Evolutionary conservation across 768 basidiomycete genomes (phyloP).

Genomic region (Mycena kentingensis): DNA sequence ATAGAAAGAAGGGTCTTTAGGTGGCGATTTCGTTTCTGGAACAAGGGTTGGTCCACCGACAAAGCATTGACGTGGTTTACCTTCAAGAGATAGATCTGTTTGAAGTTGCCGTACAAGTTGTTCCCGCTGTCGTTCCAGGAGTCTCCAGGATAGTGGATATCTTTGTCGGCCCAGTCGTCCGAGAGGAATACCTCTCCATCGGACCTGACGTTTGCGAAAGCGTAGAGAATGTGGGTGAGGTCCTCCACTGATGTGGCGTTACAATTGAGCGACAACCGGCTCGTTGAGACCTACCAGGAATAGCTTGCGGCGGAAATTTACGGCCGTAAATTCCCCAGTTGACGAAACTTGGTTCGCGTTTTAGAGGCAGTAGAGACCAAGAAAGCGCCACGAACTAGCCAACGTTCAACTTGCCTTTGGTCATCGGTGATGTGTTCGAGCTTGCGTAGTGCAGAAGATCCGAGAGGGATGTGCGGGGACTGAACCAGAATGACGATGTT

Average conservation of each 20-base stretch:
- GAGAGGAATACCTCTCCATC: conserved; percentile 90
- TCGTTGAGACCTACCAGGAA: too few relatives aligned
- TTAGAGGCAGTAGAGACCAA: conserved; percentile 12
- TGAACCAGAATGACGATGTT: conserved; percentile 9
- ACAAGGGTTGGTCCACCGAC: too few relatives aligned
- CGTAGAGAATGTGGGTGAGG: conserved; percentile 83
- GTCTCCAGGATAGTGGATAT: conserved; percentile 95
- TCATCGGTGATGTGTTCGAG: conserved; percentile 15
- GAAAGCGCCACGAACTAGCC: conserved; percentile 64
- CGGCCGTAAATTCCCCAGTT: conserved; percentile 96
- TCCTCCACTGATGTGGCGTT: conserved; percentile 83
- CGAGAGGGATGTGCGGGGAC: neutral
- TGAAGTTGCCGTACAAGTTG: conserved; percentile 95
- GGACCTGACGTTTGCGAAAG: conserved; percentile 85
- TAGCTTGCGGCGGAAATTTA: too few relatives aligned
- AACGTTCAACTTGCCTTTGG: conserved; percentile 68
- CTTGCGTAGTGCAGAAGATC: conserved; percentile 1
- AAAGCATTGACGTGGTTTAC: too few relatives aligned
- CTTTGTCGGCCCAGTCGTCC: conserved; percentile 93
- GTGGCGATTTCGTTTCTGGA: conserved; percentile 77
- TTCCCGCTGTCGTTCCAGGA: conserved; percentile 90
- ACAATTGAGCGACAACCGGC: too few relatives aligned
- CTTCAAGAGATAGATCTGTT: conserved; percentile 91
- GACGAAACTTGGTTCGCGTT: conserved; percentile 54
- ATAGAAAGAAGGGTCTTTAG: conserved; percentile 85